Evolutionary conservation across 176 grass and related monocot species (phyloP).

Genomic region (Avena sativa): DNA sequence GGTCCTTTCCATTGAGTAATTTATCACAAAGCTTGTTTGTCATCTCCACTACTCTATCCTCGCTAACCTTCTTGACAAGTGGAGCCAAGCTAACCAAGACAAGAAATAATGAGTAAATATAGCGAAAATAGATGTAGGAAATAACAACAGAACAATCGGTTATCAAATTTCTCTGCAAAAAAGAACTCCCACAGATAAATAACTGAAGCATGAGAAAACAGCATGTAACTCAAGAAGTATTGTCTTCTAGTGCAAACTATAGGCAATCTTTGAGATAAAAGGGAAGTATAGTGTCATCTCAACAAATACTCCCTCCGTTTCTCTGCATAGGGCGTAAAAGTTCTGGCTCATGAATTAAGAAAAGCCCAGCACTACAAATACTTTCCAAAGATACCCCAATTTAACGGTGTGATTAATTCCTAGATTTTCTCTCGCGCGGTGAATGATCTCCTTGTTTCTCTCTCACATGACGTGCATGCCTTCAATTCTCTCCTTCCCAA

Average conservation of each 20-base stretch:
- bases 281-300: neutral
- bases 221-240: neutral
- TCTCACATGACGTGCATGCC: no score
- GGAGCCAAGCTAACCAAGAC: slow-evolving; percentile 74
- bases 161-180: neutral
- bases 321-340: no score
- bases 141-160: slow-evolving; percentile 7
- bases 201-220: neutral
- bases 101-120: slow-evolving; percentile 24
- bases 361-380: no score
- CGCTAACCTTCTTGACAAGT: slow-evolving; percentile 89
- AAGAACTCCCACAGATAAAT: neutral
- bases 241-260: neutral
- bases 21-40: slow-evolving; percentile 92
- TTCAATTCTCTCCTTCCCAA: no score
- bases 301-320: neutral
- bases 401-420: no score
- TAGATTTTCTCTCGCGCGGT: no score
- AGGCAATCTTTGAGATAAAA: neutral
- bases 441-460: no score
- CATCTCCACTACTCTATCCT: slow-evolving; percentile 95
- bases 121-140: neutral
- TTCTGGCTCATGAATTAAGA: no score
- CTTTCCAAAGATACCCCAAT: no score
- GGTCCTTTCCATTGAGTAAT: slow-evolving; percentile 96